Base-by-base conservation (phyloP, 768 basidiomycete species). In the Fistulinella prunicolor region DNA sequence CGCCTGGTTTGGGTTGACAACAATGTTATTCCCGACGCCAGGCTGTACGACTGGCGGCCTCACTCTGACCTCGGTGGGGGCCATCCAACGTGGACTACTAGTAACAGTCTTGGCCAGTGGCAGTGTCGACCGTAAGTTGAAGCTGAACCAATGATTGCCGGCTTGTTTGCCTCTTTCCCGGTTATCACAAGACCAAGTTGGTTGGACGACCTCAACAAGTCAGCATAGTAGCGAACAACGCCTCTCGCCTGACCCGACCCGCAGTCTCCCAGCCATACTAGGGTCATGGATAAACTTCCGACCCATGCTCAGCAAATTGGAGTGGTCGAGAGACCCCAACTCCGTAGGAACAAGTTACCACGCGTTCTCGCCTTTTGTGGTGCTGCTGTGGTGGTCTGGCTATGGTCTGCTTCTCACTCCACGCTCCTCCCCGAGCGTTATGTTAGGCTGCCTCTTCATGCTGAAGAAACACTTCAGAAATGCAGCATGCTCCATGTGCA, bases 1-100 rank as follows among this genome's bases (percentile, higher is more conserved):
- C 53, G 80, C 83, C 69, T 85, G 85, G 46, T 78, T 70, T 35
- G 83, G 73, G 51, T 77, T 85, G 41, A 86, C 67, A 19, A 86
- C 68, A 38, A 87, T 79, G 50, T 81, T 81, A 47, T 83, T 85
- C 9, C 83, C 80, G 36, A 70, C 70, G 34, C 76, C 76, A n/a
- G 83, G 83, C 32, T 80, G 70, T n/a, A 85, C 77, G 24, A 84
- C 80, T 0, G 83, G 84, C 22, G 30, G 30, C 30, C 61, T 67
- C 30, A 51, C 22, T 48, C 36, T 61, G 36, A 32, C 39, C 4
- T 32, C 28, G 13, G 28, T 23, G 16, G 50, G 36, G 14, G 51
- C 38, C 54, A 53, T 62, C 10, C 28, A 23, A 23, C 44, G n/a
- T n/a, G n/a, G n/a, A n/a, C n/a, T n/a, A n/a, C n/a, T n/a, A n/a